Conservation (phyloP, 2,329 filamentous ascomycete genomes). For the Blumeriella jaapii region DNA sequence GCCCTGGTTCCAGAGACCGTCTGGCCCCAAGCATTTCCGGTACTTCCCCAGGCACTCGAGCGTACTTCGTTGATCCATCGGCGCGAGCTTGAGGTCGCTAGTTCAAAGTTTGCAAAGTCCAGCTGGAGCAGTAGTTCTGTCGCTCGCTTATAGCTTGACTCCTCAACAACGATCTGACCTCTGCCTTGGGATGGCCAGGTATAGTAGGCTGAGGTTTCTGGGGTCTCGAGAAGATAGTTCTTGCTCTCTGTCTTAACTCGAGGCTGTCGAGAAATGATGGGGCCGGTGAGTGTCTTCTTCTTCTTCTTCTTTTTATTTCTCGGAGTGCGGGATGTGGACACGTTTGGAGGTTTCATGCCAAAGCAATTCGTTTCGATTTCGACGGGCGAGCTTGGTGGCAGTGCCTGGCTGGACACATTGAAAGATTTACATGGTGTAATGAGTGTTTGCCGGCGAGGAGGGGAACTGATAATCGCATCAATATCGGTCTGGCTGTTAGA, state of each 20-base stretch:
- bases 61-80: slow-evolving; percentile 62
- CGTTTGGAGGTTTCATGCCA: slow-evolving; percentile 4
- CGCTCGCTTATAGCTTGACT: slow-evolving; percentile 53
- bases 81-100: slow-evolving; percentile 51
- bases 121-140: slow-evolving; percentile 60
- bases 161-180: slow-evolving; percentile 51
- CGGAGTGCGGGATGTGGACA: slow-evolving; percentile 18
- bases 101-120: slow-evolving; percentile 56
- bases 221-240: slow-evolving; percentile 37
- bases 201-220: slow-evolving; percentile 49
- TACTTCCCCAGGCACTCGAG: slow-evolving; percentile 26
- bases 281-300: slow-evolving; percentile 43
- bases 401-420: slow-evolving; percentile 13
- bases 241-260: slow-evolving; percentile 48
- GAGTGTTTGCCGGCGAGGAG: slow-evolving; percentile 6
- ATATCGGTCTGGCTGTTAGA: slow-evolving; percentile 9
- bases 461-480: slow-evolving; percentile 11
- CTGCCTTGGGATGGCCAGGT: slow-evolving; percentile 51
- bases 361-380: slow-evolving; percentile 1
- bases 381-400: slow-evolving; percentile 8
- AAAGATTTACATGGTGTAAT: slow-evolving; percentile 18
- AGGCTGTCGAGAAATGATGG: slow-evolving; percentile 52
- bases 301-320: slow-evolving; percentile 21
- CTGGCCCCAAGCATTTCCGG: slow-evolving; percentile 38
- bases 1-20: slow-evolving; percentile 36